Evolutionary conservation across 495 filamentous ascomycete species (phyloP).

Genomic region (Penicilliopsis zonata): DNA sequence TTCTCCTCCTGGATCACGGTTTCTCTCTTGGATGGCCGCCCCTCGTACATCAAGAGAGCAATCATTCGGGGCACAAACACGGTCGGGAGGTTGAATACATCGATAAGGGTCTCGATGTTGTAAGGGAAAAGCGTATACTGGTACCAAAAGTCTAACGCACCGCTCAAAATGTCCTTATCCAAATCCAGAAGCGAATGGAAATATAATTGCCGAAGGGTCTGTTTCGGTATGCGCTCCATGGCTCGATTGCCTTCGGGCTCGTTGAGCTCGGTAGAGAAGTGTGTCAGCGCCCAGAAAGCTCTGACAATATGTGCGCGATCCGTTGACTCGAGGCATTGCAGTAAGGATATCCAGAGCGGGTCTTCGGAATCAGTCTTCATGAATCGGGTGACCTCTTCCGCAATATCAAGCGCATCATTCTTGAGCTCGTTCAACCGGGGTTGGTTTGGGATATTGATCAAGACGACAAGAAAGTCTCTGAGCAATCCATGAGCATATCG

Average conservation of each 20-base stretch:
- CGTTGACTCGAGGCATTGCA: conserved; percentile 53
- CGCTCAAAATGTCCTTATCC: conserved; percentile 79
- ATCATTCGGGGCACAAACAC: conserved; percentile 62
- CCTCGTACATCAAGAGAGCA: conserved; percentile 59
- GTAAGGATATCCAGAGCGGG: conserved; percentile 65
- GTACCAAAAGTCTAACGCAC: conserved; percentile 88
- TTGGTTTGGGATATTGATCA: conserved; percentile 64
- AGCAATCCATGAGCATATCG: conserved; percentile 51
- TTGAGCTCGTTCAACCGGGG: conserved; percentile 74
- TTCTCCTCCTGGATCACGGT: conserved; percentile 33
- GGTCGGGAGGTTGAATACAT: conserved; percentile 48
- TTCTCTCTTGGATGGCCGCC: conserved; percentile 28
- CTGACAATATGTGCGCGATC: conserved; percentile 83
- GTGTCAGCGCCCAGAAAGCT: conserved; percentile 70
- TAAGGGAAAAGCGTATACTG: conserved; percentile 78
- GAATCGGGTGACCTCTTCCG: conserved; percentile 78
- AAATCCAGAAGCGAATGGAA: conserved; percentile 69
- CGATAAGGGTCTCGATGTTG: conserved; percentile 67
- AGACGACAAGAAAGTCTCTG: conserved; percentile 69
- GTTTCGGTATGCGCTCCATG: conserved; percentile 56
- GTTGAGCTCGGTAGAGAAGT: conserved; percentile 75
- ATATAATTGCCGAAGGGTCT: conserved; percentile 55
- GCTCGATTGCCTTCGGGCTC: conserved; percentile 52
- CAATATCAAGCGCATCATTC: conserved; percentile 85
- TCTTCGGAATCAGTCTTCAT: conserved; percentile 58